A percentile compares a stretch with the other conserved stretches of the same genome.
Evolutionary conservation across 2,329 filamentous ascomycete genomes (phyloP).

Genomic region (Cladophialophora chaetospira): DNA sequence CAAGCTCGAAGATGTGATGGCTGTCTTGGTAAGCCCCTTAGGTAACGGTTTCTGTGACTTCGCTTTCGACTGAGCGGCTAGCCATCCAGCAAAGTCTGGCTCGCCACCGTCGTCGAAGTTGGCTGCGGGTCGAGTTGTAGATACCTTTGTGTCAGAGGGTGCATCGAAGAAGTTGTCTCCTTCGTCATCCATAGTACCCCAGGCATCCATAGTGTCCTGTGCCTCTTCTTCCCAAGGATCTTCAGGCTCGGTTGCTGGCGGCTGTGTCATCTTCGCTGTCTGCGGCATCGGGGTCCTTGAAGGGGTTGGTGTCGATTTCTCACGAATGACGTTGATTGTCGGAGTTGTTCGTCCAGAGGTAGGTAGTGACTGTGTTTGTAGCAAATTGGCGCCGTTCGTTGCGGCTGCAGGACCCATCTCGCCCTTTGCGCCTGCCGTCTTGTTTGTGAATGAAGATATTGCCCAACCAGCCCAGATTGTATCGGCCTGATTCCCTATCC

Average conservation of each 20-base stretch:
- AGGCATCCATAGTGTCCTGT: slow-evolving; percentile 69
- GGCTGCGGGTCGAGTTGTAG: slow-evolving; percentile 38
- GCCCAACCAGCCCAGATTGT: slow-evolving; percentile 92
- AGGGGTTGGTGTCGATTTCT: slow-evolving; percentile 11
- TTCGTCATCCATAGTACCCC: slow-evolving; percentile 68
- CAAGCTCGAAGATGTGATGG: slow-evolving; percentile 38
- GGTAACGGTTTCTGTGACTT: slow-evolving; percentile 75
- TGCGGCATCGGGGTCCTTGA: slow-evolving; percentile 5
- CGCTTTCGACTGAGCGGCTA: slow-evolving; percentile 78
- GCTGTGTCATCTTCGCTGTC: slow-evolving; percentile 18
- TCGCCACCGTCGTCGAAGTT: slow-evolving; percentile 79
- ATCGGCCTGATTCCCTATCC: slow-evolving; percentile 77
- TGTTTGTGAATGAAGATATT: slow-evolving; percentile 97
- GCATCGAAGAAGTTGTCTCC: slow-evolving; percentile 52
- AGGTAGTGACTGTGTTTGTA: slow-evolving; percentile 53
- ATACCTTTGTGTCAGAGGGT: slow-evolving; percentile 35
- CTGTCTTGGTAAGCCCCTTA: slow-evolving; percentile 74
- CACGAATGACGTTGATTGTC: slow-evolving; percentile 26
- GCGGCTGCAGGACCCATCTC: slow-evolving; percentile 69
- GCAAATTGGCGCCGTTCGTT: slow-evolving; percentile 40
- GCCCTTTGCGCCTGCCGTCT: slow-evolving; percentile 78
- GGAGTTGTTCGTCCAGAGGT: slow-evolving; percentile 41
- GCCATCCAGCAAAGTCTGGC: slow-evolving; percentile 93
- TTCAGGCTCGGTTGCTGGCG: slow-evolving; percentile 40
- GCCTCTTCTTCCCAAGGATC: slow-evolving; percentile 61